A percentile compares a stretch with the other conserved stretches of the same genome.
Evolutionary conservation across 192 early-diverging fungal species (phyloP).

Genomic region (Coemansia guatemalensis): DNA sequence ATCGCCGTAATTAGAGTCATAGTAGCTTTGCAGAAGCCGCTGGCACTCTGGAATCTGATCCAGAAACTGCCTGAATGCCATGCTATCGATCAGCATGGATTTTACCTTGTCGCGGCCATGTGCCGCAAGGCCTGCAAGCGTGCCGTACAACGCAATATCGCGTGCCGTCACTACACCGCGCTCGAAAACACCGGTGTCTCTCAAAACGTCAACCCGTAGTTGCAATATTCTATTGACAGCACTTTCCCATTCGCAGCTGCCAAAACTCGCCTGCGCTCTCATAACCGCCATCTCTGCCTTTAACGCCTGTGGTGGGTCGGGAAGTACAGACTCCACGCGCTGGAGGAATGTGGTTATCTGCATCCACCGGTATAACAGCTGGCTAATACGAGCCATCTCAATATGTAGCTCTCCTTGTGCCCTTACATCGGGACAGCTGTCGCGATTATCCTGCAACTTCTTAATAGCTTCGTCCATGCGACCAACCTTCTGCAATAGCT

Average conservation of each 20-base stretch:
- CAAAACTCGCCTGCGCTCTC: conserved; percentile 28
- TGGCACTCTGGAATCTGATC: conserved; percentile 44
- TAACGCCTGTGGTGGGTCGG: conserved; percentile 11
- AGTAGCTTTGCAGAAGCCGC: conserved; percentile 31
- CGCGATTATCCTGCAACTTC: conserved; percentile 30
- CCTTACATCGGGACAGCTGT: conserved; percentile 16
- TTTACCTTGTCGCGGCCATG: conserved; percentile 31
- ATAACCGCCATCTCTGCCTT: conserved; percentile 20
- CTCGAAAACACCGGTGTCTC: conserved; percentile 10
- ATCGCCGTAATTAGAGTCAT: conserved; percentile 31
- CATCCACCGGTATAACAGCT: conserved; percentile 30
- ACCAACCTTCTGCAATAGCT: conserved; percentile 16
- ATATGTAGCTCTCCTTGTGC: conserved; percentile 30
- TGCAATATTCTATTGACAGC: conserved; percentile 8
- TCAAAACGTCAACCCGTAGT: conserved; percentile 10
- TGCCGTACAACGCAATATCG: conserved; percentile 49
- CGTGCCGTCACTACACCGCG: conserved; percentile 13
- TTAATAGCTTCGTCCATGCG: conserved; percentile 23
- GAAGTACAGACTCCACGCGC: conserved; percentile 15
- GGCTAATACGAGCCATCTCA: conserved; percentile 19
- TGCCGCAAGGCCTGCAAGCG: conserved; percentile 36
- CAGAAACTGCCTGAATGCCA: conserved; percentile 36
- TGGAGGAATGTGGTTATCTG: conserved; percentile 34
- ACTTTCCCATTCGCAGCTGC: conserved; percentile 31
- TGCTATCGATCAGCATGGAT: conserved; percentile 20